phyloP scores from a whole-genome alignment of 2,329 filamentous ascomycete species.

The Colletotrichum plurivorum region DNA sequence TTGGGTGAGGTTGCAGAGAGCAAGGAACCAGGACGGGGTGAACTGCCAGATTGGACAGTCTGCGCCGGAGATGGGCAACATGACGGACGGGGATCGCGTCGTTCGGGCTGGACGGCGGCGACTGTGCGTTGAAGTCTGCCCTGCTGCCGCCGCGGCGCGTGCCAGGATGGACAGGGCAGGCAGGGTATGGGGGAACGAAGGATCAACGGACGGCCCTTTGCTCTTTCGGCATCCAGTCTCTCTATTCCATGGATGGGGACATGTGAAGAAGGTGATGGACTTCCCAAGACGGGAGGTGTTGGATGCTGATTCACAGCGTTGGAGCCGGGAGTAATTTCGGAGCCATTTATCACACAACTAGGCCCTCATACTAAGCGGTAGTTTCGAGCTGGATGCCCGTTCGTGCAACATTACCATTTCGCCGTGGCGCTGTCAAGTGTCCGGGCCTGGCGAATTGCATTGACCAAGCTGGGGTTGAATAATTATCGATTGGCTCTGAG shows the following conservation, averaged over 20 bases:
- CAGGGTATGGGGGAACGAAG: slow-evolving; percentile 3
- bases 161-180: background rate
- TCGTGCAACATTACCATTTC: slow-evolving; percentile 4
- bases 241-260: background rate
- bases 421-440: background rate
- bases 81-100: slow-evolving; percentile 22
- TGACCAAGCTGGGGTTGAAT: background rate
- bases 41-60: slow-evolving; percentile 28
- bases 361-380: background rate
- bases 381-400: background rate
- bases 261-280: slow-evolving; percentile 34
- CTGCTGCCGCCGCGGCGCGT: slow-evolving; percentile 12
- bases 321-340: slow-evolving; percentile 17
- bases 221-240: slow-evolving; percentile 12
- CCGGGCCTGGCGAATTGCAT: background rate
- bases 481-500: background rate
- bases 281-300: slow-evolving; percentile 18
- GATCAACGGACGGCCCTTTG: background rate
- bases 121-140: background rate
- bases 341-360: background rate
- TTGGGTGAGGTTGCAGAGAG: background rate
- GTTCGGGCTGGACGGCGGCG: slow-evolving; percentile 2
- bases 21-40: slow-evolving; percentile 17
- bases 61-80: slow-evolving; percentile 14
- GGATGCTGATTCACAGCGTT: slow-evolving; percentile 6